These are phyloP conservation scores for Escovopsis sp. DNA, from an alignment of 2,329 filamentous ascomycete genomes.

Conservation along the genomic window DNA sequence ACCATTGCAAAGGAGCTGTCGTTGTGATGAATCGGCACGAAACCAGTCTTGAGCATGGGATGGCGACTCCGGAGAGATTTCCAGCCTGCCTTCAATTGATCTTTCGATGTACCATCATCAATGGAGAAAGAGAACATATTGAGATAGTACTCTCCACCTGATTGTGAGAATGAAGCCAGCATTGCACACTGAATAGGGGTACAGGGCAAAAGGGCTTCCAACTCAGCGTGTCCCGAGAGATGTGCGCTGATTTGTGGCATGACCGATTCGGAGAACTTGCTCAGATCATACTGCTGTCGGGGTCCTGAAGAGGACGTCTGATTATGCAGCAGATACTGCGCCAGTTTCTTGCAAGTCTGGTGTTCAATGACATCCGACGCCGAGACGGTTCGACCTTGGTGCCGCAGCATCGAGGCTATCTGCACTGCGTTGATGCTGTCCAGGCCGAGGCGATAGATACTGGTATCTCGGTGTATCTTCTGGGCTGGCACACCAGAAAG, in stretches of 20 bases:
- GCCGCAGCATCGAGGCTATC: slow-evolving; percentile 53
- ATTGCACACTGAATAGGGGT: slow-evolving; percentile 70
- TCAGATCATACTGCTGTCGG: slow-evolving; percentile 22
- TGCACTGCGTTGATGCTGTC: slow-evolving; percentile 84
- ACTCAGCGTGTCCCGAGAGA: slow-evolving; percentile 9
- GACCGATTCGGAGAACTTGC: slow-evolving; percentile 22
- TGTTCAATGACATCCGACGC: slow-evolving; percentile 62
- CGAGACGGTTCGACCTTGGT: slow-evolving; percentile 40
- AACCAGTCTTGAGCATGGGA: slow-evolving; percentile 64
- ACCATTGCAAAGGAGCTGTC: slow-evolving; percentile 61
- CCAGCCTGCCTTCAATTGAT: slow-evolving; percentile 45
- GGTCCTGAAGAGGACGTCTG: not conserved
- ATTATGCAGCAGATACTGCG: slow-evolving; percentile 12
- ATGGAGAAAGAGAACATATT: slow-evolving; percentile 52
- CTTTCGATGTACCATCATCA: slow-evolving; percentile 20
- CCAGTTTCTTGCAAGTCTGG: slow-evolving; percentile 29
- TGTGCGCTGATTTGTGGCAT: slow-evolving; percentile 13
- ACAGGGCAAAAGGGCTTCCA: slow-evolving; percentile 57
- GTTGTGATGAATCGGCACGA: slow-evolving; percentile 45
- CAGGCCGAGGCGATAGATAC: slow-evolving; percentile 76
- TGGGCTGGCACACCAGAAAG: slow-evolving; percentile 38
- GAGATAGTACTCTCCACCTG: slow-evolving; percentile 55
- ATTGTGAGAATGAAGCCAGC: slow-evolving; percentile 57
- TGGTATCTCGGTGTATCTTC: slow-evolving; percentile 44
- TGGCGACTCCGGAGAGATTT: slow-evolving; percentile 34